Percentiles rank a stretch among this genome's conserved stretches.
phyloP scores from a whole-genome alignment of 768 basidiomycete species.

The Leccinum barrowsii region DNA sequence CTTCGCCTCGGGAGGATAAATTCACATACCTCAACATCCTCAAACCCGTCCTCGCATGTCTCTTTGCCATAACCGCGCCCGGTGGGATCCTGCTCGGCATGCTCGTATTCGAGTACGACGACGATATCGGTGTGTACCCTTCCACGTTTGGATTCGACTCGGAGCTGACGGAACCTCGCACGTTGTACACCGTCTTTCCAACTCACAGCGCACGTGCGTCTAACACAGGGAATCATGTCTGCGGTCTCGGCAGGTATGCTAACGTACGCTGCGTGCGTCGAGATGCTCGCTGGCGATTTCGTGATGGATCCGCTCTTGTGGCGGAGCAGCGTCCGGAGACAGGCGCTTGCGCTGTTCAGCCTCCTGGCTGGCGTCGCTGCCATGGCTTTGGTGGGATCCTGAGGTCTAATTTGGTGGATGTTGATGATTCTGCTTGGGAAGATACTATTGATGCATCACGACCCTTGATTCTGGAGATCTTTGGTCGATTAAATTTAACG shows the following conservation, averaged over 20 bases:
- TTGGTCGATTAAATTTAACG: neutral
- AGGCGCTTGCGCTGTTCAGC: conserved; percentile 57
- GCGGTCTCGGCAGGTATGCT: conserved; percentile 83
- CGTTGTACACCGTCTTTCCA: neutral
- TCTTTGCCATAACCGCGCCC: conserved; percentile 76
- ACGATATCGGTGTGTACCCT: conserved; percentile 23
- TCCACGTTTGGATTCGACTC: neutral
- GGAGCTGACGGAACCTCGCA: neutral
- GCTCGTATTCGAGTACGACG: conserved; percentile 37
- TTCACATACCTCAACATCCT: conserved; percentile 33
- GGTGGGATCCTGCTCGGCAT: conserved; percentile 62
- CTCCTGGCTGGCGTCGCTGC: conserved; percentile 56
- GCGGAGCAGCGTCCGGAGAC: conserved; percentile 36
- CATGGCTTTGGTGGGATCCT: conserved; percentile 57
- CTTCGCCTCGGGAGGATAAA: conserved; percentile 33
- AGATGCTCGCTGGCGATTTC: conserved; percentile 86
- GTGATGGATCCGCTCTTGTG: conserved; percentile 61
- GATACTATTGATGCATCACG: neutral
- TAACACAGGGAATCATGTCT: conserved; percentile 71
- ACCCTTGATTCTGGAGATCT: neutral
- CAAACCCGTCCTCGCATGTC: conserved; percentile 50
- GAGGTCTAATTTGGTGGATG: neutral
- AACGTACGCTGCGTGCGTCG: conserved; percentile 78
- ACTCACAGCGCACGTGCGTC: conserved; percentile 42
- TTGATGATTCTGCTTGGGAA: neutral